phyloP scores from a whole-genome alignment of 1,284 basidiomycete genomes.

The Cronartium ribicola region DNA sequence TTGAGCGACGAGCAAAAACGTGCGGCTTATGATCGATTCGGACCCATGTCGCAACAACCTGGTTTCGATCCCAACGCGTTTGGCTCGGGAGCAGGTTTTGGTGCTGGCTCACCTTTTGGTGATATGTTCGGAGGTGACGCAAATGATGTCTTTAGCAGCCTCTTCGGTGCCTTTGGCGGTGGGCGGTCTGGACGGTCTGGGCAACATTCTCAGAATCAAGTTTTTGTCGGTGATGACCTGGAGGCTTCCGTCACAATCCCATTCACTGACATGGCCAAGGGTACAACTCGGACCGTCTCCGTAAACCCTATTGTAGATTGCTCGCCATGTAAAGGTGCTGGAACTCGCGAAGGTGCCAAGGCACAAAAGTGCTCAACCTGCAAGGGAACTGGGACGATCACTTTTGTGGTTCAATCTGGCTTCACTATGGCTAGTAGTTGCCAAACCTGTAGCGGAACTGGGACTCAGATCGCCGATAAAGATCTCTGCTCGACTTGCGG shows the following conservation, averaged over 20 bases:
- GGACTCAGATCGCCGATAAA: conserved; percentile 71
- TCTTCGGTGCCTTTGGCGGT: conserved; percentile 55
- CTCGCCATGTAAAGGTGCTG: conserved; percentile 74
- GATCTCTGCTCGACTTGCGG: conserved; percentile 75
- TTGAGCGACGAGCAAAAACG: conserved; percentile 92
- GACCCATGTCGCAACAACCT: conserved; percentile 84
- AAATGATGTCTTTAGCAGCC: conserved; percentile 62
- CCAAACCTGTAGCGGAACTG: conserved; percentile 74
- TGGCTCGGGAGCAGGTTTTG: conserved; percentile 55
- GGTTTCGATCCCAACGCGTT: conserved; percentile 83
- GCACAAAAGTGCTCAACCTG: conserved; percentile 75
- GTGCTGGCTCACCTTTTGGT: conserved; percentile 54
- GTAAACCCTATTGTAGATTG: conserved; percentile 81
- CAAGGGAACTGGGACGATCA: conserved; percentile 78
- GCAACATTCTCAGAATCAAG: conserved; percentile 12
- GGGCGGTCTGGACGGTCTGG: conserved; percentile 54
- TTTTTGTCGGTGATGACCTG: conserved; percentile 67
- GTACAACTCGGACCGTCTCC: conserved; percentile 70
- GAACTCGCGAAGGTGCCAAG: conserved; percentile 81
- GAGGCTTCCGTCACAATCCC: conserved; percentile 71
- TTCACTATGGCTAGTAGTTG: conserved; percentile 98
- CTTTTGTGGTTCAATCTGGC: conserved; percentile 86
- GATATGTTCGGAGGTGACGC: conserved; percentile 64
- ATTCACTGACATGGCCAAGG: conserved; percentile 92
- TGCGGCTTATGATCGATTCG: conserved; percentile 87